phyloP scores from a whole-genome alignment of 2,329 filamentous ascomycete species.

The Arthroderma uncinatum region DNA sequence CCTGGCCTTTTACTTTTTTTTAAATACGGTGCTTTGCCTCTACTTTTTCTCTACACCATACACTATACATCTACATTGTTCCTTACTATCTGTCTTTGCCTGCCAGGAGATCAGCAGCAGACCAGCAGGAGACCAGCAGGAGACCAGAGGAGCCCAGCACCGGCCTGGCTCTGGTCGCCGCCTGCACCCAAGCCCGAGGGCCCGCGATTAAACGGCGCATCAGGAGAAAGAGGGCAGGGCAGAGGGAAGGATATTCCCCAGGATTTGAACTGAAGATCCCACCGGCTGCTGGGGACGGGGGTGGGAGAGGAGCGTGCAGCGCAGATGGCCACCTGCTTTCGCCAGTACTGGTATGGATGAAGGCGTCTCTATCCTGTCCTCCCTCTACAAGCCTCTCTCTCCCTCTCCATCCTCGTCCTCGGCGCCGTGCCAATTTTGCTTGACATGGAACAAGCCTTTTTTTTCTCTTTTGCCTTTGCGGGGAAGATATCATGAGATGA shows the following conservation, averaged over 20 bases:
- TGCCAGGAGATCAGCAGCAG: too few relatives aligned
- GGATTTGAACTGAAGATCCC: background rate
- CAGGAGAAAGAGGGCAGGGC: background rate
- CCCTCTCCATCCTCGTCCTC: background rate
- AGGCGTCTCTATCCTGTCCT: background rate
- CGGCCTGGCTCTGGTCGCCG: background rate
- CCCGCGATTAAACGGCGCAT: background rate
- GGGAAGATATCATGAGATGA: background rate
- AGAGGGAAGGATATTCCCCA: background rate
- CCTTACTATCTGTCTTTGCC: too few relatives aligned
- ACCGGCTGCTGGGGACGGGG: background rate
- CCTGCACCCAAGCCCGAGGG: background rate
- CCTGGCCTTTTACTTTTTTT: background rate
- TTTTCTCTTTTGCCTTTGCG: background rate
- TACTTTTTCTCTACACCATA: background rate
- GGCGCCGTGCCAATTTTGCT: background rate
- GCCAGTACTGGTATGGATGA: conserved; percentile 13
- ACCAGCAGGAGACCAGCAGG: too few relatives aligned
- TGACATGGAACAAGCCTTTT: conserved; percentile 3
- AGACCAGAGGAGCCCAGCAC: too few relatives aligned
- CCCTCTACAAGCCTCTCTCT: background rate
- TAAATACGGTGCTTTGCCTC: background rate
- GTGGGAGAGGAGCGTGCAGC: background rate
- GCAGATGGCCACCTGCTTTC: conserved; percentile 12
- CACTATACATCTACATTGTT: too few relatives aligned